Evolutionary conservation across 225 moss, liverwort and hornwort genomes (phyloP), one percentile per base, ranked within the genome.

Genomic region (Antitrichia curtipendula): DNA sequence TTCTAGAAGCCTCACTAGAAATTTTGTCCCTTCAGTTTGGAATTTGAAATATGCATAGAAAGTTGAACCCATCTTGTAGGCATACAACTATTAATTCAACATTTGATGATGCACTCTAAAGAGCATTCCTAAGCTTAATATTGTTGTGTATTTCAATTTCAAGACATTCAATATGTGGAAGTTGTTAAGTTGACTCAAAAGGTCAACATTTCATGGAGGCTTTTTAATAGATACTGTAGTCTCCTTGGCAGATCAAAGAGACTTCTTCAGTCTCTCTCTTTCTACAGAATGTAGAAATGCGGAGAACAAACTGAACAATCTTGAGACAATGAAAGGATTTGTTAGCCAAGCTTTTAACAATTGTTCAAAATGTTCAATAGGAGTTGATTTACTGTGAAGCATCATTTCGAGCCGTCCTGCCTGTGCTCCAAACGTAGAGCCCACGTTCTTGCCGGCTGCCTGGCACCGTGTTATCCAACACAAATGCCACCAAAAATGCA

Each of bases 401-500:
- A 4, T 13, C 98, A 60, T 91, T 95, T 52, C 95, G 91, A 47
- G 97, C 97, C 41, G 94, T 96, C 71, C 88, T 87, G 53, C 90
- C 92, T 82, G 93, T 90, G 80, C 96, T 93, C 97, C 98, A 98
- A 38, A 96, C 92, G 78, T 95, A 98, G 4, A 94, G 86, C 17
- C 97, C 98, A 57, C 98, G 93, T 60, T 98, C 97, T 79, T 95
- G 98, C 75, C 91, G 92, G 84, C 95, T 97, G 80, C 96, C 98
- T 5, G 98, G 98, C 59, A 98, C 98, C 15, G 97, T 98, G 83
- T 98, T 98, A 71, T 97, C 97, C 79, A 98, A 87, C 69, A 97
- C 90, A 38, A 96, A 95, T 0, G 98, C 95, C 58, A 96, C 96
- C 86, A 97, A 82, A 80, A 98, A 98, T 13, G 98, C 98, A 62